Evolutionary conservation across 208 protist species (phyloP).

Genomic region (Wallacemonas sp.): DNA sequence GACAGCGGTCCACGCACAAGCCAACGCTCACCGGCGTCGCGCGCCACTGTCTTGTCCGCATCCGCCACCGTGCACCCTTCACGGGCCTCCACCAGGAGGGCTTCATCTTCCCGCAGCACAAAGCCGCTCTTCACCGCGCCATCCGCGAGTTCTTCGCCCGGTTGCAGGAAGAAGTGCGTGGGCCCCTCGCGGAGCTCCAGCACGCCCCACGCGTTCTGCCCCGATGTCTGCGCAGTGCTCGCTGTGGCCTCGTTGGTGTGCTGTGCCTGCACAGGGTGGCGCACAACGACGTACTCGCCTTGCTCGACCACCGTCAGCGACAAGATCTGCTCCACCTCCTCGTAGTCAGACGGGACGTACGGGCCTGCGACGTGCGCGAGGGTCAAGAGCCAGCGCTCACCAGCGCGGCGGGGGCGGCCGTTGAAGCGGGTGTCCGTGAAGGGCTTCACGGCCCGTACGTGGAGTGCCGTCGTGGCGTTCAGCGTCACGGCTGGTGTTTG

Average conservation of each 20-base stretch:
- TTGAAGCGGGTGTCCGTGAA: conserved; percentile 30
- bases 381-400: conserved; percentile 14
- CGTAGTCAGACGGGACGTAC: conserved; percentile 68
- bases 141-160: conserved; percentile 48
- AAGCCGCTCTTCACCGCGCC: conserved; percentile 31
- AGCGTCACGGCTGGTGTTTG: conserved; percentile 32
- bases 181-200: conserved; percentile 35
- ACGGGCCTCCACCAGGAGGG: conserved; percentile 60
- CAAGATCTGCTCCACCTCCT: conserved; percentile 43
- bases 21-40: conserved; percentile 80
- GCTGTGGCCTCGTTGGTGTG: background rate
- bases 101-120: conserved; percentile 46
- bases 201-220: conserved; percentile 22
- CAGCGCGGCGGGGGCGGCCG: conserved; percentile 22
- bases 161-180: conserved; percentile 59
- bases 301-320: conserved; percentile 23
- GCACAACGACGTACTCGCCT: conserved; percentile 30
- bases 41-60: conserved; percentile 10
- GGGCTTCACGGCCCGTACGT: conserved; percentile 32
- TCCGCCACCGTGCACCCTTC: conserved; percentile 25
- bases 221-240: background rate
- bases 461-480: conserved; percentile 34
- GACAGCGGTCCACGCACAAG: conserved; percentile 91
- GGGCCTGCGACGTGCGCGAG: conserved; percentile 18
- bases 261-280: conserved; percentile 9